These are phyloP conservation scores for Paraphaeosphaeria sporulosa DNA, from an alignment of 2,329 filamentous ascomycete species.

Conservation along the genomic window DNA sequence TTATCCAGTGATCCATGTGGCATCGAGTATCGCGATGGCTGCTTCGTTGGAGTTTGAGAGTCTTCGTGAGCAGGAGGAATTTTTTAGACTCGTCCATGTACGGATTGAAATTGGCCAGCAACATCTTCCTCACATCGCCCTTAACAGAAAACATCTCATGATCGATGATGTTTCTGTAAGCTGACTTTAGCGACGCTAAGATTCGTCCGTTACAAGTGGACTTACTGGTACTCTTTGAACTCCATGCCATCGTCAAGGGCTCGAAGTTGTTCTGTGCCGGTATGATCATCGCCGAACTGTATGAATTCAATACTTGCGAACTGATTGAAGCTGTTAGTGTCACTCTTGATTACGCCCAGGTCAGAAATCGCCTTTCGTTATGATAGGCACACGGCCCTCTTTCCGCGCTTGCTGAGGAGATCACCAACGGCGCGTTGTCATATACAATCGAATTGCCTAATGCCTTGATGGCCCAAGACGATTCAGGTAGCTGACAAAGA, in stretches of 20 bases:
- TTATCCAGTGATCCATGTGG: neutral
- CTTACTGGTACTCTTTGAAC: constrained; percentile 9
- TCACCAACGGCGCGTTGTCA: neutral
- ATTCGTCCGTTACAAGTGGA: neutral
- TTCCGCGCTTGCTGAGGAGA: neutral
- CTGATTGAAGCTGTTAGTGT: neutral
- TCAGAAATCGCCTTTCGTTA: neutral
- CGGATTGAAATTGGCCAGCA: constrained; percentile 12
- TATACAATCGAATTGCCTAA: neutral
- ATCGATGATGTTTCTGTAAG: constrained; percentile 17
- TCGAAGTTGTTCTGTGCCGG: constrained; percentile 6
- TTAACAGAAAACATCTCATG: constrained; percentile 16
- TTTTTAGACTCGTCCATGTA: constrained; percentile 11
- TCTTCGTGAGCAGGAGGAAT: neutral
- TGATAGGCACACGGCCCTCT: neutral
- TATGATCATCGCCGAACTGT: constrained; percentile 21
- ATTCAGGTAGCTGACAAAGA: neutral
- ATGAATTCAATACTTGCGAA: constrained; percentile 22
- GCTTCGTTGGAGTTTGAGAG: neutral
- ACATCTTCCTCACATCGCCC: constrained; percentile 15
- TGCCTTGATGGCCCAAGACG: neutral
- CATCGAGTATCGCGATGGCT: neutral
- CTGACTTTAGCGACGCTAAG: neutral
- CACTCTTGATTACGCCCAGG: neutral
- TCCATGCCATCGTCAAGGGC: constrained; percentile 16